Conservation (phyloP, 805 yeast species). For the Sugiyamaella valdiviana region DNA sequence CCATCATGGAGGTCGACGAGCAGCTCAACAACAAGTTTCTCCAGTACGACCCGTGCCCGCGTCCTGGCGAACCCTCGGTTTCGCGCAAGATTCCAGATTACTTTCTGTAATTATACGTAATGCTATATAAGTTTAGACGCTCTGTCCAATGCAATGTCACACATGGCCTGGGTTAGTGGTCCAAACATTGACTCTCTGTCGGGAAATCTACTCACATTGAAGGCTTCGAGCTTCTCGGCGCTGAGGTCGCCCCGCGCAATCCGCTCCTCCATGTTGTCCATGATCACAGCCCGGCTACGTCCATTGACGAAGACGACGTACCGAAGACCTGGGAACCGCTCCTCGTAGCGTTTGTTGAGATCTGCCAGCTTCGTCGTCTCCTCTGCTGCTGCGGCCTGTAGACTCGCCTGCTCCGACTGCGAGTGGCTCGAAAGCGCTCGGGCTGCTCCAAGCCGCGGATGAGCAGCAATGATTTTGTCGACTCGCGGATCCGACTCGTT, state of each 20-base stretch:
- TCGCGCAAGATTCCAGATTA: constrained; percentile 96
- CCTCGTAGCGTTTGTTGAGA: constrained; percentile 60
- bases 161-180: constrained; percentile 55
- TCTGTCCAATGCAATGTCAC: constrained; percentile 83
- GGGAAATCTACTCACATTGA: constrained; percentile 41
- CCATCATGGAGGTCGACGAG: constrained; percentile 96
- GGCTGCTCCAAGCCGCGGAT: constrained; percentile 75
- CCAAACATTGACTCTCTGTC: too few species aligned
- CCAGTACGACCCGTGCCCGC: constrained; percentile 92
- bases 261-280: constrained; percentile 54
- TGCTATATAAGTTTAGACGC: constrained; percentile 30
- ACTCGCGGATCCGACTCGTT: constrained; percentile 24
- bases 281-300: constrained; percentile 56
- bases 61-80: constrained; percentile 98
- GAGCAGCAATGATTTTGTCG: constrained; percentile 67
- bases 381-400: constrained; percentile 44
- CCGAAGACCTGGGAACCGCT: constrained; percentile 59
- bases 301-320: constrained; percentile 91
- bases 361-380: constrained; percentile 45
- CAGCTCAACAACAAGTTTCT: constrained; percentile 74
- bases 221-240: constrained; percentile 58
- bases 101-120: constrained; percentile 45
- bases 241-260: constrained; percentile 50
- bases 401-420: constrained; percentile 59
- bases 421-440: constrained; percentile 56